These are phyloP conservation scores for Neurospora intermedia DNA, from an alignment of 495 filamentous ascomycete genomes.

Conservation along the genomic window DNA sequence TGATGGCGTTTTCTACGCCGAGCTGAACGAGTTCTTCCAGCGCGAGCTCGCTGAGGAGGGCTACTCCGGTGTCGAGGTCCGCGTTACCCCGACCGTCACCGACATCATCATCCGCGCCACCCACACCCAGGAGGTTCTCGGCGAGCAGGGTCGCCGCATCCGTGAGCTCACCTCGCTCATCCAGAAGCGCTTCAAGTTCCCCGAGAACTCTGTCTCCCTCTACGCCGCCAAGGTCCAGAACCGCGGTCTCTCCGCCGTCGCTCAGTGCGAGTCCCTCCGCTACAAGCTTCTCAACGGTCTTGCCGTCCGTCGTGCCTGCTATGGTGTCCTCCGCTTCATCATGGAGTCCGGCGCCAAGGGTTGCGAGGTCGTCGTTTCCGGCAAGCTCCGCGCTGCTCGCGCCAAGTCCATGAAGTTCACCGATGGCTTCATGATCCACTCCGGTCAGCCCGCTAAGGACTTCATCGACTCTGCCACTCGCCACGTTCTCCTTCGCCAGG, in stretches of 20 bases:
- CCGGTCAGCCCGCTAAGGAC: constrained; percentile 96
- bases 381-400: constrained; percentile 95
- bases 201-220: constrained; percentile 98
- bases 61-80: constrained; percentile 98
- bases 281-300: constrained; percentile 99
- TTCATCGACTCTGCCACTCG: constrained; percentile 98
- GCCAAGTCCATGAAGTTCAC: constrained; percentile 99
- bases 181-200: constrained; percentile 99
- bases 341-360: constrained; percentile 99
- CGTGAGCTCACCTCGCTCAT: constrained; percentile 99
- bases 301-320: constrained; percentile 93
- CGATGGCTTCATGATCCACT: constrained; percentile 99
- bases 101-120: constrained; percentile 99
- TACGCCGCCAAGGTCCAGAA: constrained; percentile 99
- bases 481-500: constrained; percentile 98
- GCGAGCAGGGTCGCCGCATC: constrained; percentile 98
- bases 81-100: constrained; percentile 98
- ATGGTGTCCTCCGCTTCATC: constrained; percentile 99
- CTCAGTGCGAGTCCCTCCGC: constrained; percentile 98
- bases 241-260: constrained; percentile 97
- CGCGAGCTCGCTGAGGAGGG: constrained; percentile 99
- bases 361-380: constrained; percentile 97
- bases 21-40: constrained; percentile 99
- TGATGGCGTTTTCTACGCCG: constrained; percentile 99
- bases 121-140: constrained; percentile 99